These are phyloP conservation scores for Monotropa hypopitys DNA, from an alignment of 179 eudicot species.

Conservation along the genomic window DNA sequence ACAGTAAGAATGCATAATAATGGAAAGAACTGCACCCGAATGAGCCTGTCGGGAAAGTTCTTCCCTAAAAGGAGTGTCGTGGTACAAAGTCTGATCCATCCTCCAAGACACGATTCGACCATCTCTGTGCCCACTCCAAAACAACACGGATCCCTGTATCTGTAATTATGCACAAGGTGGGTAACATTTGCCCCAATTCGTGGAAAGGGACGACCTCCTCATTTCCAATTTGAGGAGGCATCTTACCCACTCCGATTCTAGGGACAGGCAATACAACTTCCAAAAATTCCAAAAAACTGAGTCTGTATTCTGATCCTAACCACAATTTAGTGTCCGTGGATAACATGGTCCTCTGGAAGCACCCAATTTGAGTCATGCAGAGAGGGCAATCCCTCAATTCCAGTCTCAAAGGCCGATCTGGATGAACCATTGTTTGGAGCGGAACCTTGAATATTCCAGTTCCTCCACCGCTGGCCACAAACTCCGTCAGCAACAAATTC, in stretches of 20 bases:
- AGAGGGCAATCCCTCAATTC: conserved; percentile 56
- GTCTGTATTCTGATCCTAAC: conserved; percentile 64
- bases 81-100: conserved; percentile 21
- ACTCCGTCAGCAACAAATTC: conserved; percentile 32
- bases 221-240: conserved; percentile 24
- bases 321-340: conserved; percentile 43
- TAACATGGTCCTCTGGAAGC: conserved; percentile 30
- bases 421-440: conserved; percentile 26
- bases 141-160: conserved; percentile 51
- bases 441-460: conserved; percentile 40
- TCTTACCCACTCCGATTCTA: neutral
- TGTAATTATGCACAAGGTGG: conserved; percentile 44
- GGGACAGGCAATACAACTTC: conserved; percentile 21
- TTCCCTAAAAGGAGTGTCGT: conserved; percentile 36
- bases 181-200: conserved; percentile 28
- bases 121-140: conserved; percentile 83
- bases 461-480: conserved; percentile 36
- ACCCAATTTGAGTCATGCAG: conserved; percentile 44
- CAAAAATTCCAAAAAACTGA: conserved; percentile 56
- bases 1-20: conserved; percentile 64
- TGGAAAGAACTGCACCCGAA: conserved; percentile 53
- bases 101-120: conserved; percentile 80
- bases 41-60: conserved; percentile 83
- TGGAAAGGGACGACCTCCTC: conserved; percentile 49
- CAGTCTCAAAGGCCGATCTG: conserved; percentile 43